phyloP scores from a whole-genome alignment of 2,329 filamentous ascomycete genomes.

The Penicillium sp. region DNA sequence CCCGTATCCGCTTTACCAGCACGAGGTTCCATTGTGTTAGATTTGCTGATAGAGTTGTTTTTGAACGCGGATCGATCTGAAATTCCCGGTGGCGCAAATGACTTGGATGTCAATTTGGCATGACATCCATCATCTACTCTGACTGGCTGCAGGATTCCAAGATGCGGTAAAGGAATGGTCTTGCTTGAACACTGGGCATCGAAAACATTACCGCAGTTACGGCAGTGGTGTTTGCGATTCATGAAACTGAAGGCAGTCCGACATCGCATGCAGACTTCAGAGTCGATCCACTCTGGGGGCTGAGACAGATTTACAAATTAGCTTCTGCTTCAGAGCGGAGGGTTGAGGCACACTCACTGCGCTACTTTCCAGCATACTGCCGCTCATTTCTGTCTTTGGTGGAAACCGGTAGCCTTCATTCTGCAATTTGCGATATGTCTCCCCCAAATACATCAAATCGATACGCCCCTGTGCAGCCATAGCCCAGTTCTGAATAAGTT shows the following conservation, averaged over 20 bases:
- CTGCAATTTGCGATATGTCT: constrained; percentile 80
- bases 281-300: constrained; percentile 97
- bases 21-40: constrained; percentile 83
- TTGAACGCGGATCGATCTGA: constrained; percentile 42
- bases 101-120: constrained; percentile 76
- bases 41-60: constrained; percentile 58
- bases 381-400: constrained; percentile 79
- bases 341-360: constrained; percentile 61
- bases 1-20: constrained; percentile 82
- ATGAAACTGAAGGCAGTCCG: constrained; percentile 94
- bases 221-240: constrained; percentile 96
- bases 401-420: constrained; percentile 86
- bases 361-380: constrained; percentile 95
- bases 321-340: background rate
- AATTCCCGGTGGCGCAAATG: constrained; percentile 43
- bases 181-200: constrained; percentile 94
- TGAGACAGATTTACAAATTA: constrained; percentile 37
- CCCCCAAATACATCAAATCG: constrained; percentile 80
- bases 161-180: constrained; percentile 78
- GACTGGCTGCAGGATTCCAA: constrained; percentile 87
- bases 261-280: constrained; percentile 97
- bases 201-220: constrained; percentile 97
- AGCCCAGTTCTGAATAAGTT: constrained; percentile 91
- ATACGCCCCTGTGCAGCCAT: constrained; percentile 80
- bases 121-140: constrained; percentile 96